These are phyloP conservation scores for Luvunga scandens DNA, from an alignment of 345 rosid species.

Conservation along the genomic window DNA sequence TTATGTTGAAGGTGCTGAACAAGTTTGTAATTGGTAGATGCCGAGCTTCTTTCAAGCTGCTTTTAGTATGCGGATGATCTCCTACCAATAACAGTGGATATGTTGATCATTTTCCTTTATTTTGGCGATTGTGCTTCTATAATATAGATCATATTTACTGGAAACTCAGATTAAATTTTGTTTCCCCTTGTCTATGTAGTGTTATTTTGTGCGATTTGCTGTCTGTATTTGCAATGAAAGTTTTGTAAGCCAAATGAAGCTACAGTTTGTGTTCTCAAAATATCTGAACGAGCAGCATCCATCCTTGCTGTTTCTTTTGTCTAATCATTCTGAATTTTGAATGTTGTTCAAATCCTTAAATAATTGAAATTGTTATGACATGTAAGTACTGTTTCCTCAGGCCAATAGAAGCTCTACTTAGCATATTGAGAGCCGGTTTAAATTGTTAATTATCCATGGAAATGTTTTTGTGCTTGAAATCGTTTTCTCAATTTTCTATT, in stretches of 20 bases:
- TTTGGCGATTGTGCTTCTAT: background rate
- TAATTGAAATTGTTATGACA: background rate
- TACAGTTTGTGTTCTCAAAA: background rate
- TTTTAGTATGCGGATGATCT: background rate
- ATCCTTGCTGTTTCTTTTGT: background rate
- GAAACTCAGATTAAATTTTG: background rate
- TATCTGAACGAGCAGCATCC: background rate
- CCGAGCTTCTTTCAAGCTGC: background rate
- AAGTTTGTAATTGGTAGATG: background rate
- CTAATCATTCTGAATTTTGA: background rate
- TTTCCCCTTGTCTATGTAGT: background rate
- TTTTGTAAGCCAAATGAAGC: background rate
- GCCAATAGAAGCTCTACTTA: no score
- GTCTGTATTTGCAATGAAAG: background rate
- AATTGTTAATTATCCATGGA: background rate
- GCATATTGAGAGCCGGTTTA: no score
- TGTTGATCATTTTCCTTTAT: background rate
- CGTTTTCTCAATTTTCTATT: background rate
- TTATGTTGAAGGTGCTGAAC: constrained; percentile 22
- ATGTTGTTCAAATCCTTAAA: background rate
- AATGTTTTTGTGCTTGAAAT: background rate
- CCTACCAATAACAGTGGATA: background rate
- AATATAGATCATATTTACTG: background rate
- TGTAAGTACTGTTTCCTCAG: background rate
- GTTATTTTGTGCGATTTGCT: background rate